Evolutionary conservation across 2,329 filamentous ascomycete species (phyloP).

Genomic region (Ceratocystis eucalypticola): DNA sequence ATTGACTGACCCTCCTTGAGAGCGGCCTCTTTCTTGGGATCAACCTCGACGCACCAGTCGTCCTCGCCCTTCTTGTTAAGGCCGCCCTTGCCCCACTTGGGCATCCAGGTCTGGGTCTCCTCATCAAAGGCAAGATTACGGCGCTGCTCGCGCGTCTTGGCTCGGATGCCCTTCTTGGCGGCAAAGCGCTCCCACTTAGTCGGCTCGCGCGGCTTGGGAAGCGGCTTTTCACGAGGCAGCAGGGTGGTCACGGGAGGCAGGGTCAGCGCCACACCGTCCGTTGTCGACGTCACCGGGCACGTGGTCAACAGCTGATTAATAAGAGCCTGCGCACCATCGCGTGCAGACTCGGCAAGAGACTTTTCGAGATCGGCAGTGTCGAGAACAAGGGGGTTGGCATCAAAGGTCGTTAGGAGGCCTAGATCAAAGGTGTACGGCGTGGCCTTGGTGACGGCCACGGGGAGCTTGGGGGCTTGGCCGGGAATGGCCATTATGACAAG

Average conservation of each 20-base stretch:
- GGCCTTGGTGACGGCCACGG: slow-evolving; percentile 60
- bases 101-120: slow-evolving; percentile 72
- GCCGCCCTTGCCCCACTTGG: slow-evolving; percentile 89
- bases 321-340: slow-evolving; percentile 80
- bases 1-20: slow-evolving; percentile 49
- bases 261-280: slow-evolving; percentile 59
- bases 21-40: slow-evolving; percentile 56
- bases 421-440: slow-evolving; percentile 90
- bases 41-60: slow-evolving; percentile 87
- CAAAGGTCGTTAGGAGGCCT: slow-evolving; percentile 70
- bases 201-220: slow-evolving; percentile 65
- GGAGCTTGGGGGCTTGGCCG: slow-evolving; percentile 36
- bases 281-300: slow-evolving; percentile 60
- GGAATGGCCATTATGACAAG: slow-evolving; percentile 27
- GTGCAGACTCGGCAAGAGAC: slow-evolving; percentile 58
- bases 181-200: slow-evolving; percentile 97
- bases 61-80: slow-evolving; percentile 72
- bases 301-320: slow-evolving; percentile 90
- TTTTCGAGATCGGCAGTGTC: slow-evolving; percentile 45
- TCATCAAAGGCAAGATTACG: slow-evolving; percentile 72
- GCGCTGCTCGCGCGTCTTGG: slow-evolving; percentile 65
- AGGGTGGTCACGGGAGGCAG: slow-evolving; percentile 57
- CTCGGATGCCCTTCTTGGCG: slow-evolving; percentile 89
- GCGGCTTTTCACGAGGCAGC: slow-evolving; percentile 81
- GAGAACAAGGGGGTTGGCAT: slow-evolving; percentile 66